Evolutionary conservation across 345 rosid genomes (phyloP).

Genomic region (Balakata baccata): DNA sequence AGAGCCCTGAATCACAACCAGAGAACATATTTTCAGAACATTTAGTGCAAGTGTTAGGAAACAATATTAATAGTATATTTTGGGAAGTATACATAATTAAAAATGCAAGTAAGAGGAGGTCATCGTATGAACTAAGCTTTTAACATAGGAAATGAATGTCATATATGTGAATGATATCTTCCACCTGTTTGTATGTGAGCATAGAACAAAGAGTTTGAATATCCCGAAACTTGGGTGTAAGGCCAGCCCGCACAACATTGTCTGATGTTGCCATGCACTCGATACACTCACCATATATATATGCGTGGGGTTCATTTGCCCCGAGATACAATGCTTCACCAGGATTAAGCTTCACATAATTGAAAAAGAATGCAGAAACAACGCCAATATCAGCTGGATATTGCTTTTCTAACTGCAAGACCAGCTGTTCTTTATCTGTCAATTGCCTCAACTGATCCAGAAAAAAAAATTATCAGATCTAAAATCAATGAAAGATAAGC

Average conservation of each 20-base stretch:
- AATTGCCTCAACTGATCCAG: slow-evolving; percentile 59
- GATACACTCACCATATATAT: slow-evolving; percentile 77
- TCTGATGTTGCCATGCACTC: slow-evolving; percentile 99
- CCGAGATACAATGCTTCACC: slow-evolving; percentile 97
- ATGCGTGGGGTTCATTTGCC: slow-evolving; percentile 96
- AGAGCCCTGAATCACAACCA: slow-evolving; percentile 55
- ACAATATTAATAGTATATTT: background rate
- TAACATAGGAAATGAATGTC: background rate
- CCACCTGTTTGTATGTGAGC: slow-evolving; percentile 94
- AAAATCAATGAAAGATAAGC: slow-evolving; percentile 11
- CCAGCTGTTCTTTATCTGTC: slow-evolving; percentile 81
- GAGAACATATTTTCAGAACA: background rate
- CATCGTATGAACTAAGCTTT: background rate
- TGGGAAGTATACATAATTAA: background rate
- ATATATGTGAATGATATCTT: background rate
- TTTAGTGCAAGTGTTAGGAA: too few relatives aligned
- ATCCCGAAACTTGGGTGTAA: slow-evolving; percentile 87
- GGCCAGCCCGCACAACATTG: slow-evolving; percentile 98
- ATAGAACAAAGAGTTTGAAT: slow-evolving; percentile 84
- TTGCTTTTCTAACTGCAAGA: slow-evolving; percentile 76
- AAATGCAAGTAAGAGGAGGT: background rate
- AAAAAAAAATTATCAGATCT: background rate
- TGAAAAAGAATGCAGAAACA: slow-evolving; percentile 76
- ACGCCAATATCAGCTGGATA: slow-evolving; percentile 88
- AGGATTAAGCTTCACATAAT: slow-evolving; percentile 84